These are phyloP conservation scores for Arachnopeziza araneosa DNA, from an alignment of 2,329 filamentous ascomycete species.

Conservation along the genomic window DNA sequence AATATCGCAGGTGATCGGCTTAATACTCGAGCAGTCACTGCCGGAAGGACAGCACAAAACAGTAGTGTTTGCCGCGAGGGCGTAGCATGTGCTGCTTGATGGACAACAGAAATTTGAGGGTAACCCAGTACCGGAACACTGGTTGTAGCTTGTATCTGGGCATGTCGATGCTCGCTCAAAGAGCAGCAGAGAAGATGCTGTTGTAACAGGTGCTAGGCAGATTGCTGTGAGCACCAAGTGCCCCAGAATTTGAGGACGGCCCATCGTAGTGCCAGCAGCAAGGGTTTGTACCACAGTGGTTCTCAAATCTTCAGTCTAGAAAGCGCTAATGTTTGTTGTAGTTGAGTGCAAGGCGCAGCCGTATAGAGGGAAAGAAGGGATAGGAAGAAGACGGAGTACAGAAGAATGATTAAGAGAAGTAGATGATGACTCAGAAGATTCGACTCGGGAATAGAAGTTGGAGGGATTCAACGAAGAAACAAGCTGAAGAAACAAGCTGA, in stretches of 20 bases:
- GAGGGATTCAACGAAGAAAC: constrained; percentile 14
- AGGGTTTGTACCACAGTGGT: neutral
- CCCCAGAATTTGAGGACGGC: constrained; percentile 8
- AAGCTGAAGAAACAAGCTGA: no score
- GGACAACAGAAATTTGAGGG: constrained; percentile 65
- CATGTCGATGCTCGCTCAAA: constrained; percentile 46
- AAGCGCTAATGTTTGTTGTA: neutral
- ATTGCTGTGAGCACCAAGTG: constrained; percentile 16
- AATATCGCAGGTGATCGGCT: constrained; percentile 60
- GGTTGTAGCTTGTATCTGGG: constrained; percentile 41
- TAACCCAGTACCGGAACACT: constrained; percentile 46
- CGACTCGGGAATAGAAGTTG: neutral
- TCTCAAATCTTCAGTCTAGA: neutral
- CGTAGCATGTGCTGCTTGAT: constrained; percentile 46
- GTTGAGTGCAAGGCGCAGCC: neutral
- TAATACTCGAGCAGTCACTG: constrained; percentile 52
- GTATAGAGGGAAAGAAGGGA: neutral
- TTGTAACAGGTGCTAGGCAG: constrained; percentile 34
- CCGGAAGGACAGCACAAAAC: constrained; percentile 64
- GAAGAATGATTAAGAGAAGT: neutral
- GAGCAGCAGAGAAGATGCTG: constrained; percentile 35
- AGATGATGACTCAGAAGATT: neutral
- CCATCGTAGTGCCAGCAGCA: constrained; percentile 16
- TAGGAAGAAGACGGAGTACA: neutral
- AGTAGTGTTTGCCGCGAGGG: constrained; percentile 59